These are phyloP conservation scores for Boletus calvinii DNA, from an alignment of 1,284 basidiomycete genomes.

Conservation along the genomic window DNA sequence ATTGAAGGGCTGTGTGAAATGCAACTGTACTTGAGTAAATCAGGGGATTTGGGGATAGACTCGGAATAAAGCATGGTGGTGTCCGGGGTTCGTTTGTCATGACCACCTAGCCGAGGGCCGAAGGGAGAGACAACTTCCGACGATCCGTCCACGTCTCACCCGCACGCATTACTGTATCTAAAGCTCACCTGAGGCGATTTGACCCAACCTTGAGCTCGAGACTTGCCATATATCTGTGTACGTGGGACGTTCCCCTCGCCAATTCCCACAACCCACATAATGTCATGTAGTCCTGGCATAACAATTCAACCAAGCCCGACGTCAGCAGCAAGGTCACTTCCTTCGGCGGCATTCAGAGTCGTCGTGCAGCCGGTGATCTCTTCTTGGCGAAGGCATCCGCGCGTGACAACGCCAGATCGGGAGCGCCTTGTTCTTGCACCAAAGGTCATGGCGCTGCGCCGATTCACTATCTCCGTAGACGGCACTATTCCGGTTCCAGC, in stretches of 20 bases:
- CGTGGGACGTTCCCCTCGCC: slow-evolving; percentile 6
- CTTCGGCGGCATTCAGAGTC: slow-evolving; percentile 17
- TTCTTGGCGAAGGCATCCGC: neutral
- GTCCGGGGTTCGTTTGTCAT: slow-evolving; percentile 21
- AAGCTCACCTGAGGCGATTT: slow-evolving; percentile 25
- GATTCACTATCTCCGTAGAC: slow-evolving; percentile 56
- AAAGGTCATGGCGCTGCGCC: slow-evolving; percentile 49
- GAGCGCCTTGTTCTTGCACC: slow-evolving; percentile 6
- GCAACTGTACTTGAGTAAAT: slow-evolving; percentile 1
- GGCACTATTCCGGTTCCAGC: slow-evolving; percentile 73
- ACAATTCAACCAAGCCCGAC: slow-evolving; percentile 7
- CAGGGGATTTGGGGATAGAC: neutral
- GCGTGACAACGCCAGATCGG: slow-evolving; percentile 5
- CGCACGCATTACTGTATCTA: slow-evolving; percentile 11
- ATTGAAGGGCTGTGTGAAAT: slow-evolving; percentile 2
- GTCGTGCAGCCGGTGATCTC: neutral
- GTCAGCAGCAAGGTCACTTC: slow-evolving; percentile 8
- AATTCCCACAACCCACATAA: slow-evolving; percentile 15
- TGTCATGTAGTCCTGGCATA: slow-evolving; percentile 8
- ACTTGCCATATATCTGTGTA: slow-evolving; percentile 10
- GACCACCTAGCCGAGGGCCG: slow-evolving; percentile 11
- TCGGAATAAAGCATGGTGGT: slow-evolving; percentile 1
- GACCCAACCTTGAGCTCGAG: slow-evolving; percentile 4
- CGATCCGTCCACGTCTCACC: slow-evolving; percentile 9
- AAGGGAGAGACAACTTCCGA: neutral